These are phyloP conservation scores for Corymbia maculata DNA, from an alignment of 345 rosid genomes.

Conservation along the genomic window DNA sequence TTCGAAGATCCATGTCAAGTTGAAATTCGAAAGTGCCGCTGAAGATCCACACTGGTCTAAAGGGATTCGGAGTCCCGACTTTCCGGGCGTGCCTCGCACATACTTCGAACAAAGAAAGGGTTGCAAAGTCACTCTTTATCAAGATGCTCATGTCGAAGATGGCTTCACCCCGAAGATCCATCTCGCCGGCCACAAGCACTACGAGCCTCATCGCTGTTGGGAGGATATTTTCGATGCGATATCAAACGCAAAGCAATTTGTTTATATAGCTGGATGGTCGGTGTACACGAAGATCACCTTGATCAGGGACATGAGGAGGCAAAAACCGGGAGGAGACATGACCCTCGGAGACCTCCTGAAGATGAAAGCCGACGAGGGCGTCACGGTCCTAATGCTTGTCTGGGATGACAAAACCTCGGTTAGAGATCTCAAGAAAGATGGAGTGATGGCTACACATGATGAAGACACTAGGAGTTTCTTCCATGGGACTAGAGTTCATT, in stretches of 20 bases:
- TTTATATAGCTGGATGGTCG: constrained; percentile 53
- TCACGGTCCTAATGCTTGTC: constrained; percentile 41
- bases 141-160: constrained; percentile 43
- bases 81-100: constrained; percentile 40
- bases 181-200: constrained; percentile 18
- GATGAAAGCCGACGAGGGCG: constrained; percentile 43
- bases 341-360: constrained; percentile 43
- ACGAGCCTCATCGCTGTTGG: constrained; percentile 32
- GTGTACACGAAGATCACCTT: constrained; percentile 28
- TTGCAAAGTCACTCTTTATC: constrained; percentile 43
- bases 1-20: constrained; percentile 32
- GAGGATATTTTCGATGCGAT: constrained; percentile 45
- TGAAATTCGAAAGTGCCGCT: constrained; percentile 19
- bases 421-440: constrained; percentile 32
- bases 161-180: constrained; percentile 14
- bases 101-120: constrained; percentile 32
- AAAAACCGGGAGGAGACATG: constrained; percentile 17
- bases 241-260: constrained; percentile 30
- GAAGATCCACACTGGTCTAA: constrained; percentile 22
- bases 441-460: constrained; percentile 52
- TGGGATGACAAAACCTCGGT: constrained; percentile 59
- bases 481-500: constrained; percentile 22
- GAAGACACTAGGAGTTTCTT: constrained; percentile 41
- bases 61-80: constrained; percentile 27
- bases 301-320: constrained; percentile 28